Evolutionary conservation across 1,284 basidiomycete species (phyloP).

Genomic region (Sporisorium iseilematis-ciliati): DNA sequence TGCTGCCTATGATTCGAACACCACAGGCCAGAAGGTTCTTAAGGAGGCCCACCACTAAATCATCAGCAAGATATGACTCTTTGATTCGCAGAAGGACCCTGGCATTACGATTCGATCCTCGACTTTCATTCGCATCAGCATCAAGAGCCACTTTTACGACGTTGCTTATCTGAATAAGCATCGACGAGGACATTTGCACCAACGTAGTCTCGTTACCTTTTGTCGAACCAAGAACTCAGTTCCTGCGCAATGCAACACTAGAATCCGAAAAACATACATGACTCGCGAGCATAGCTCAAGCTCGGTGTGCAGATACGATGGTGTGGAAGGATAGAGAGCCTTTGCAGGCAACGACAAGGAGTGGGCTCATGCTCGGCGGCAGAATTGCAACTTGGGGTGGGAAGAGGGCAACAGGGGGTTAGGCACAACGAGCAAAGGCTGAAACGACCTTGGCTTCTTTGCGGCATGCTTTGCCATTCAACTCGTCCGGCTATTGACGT

Average conservation of each 20-base stretch:
- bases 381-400: no score
- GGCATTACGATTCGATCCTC: neutral
- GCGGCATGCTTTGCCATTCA: no score
- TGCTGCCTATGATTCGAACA: neutral
- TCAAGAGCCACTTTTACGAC: neutral
- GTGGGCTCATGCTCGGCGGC: no score
- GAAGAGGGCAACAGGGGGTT: no score
- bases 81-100: neutral
- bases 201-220: neutral
- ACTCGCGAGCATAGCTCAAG: neutral
- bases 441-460: no score
- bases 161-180: neutral
- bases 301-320: neutral
- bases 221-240: neutral
- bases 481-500: no score
- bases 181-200: neutral
- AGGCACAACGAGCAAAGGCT: no score
- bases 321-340: neutral
- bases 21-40: conserved; percentile 56
- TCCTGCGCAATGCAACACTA: conserved; percentile 28
- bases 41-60: conserved; percentile 57
- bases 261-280: conserved; percentile 13
- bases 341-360: no score
- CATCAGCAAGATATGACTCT: neutral
- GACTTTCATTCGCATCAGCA: neutral